phyloP scores from a whole-genome alignment of 176 grass and related monocot genomes.

The Raddia guianensis region DNA sequence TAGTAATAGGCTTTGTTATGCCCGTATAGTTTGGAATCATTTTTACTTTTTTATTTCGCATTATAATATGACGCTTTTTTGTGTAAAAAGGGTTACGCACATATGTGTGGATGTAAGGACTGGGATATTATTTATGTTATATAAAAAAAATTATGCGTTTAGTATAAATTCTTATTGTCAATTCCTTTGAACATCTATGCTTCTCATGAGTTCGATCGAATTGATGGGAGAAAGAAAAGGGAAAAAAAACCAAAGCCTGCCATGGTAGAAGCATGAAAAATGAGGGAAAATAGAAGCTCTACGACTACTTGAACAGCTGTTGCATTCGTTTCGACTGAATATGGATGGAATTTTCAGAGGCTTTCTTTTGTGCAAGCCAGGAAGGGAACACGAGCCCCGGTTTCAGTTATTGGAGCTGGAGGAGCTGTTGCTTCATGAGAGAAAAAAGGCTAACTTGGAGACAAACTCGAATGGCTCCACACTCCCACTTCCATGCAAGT shows the following conservation, averaged over 20 bases:
- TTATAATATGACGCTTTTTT: too few species aligned
- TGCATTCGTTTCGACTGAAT: not conserved
- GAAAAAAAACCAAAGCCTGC: not conserved
- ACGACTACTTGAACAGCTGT: not conserved
- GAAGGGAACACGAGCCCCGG: not conserved
- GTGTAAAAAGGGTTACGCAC: too few species aligned
- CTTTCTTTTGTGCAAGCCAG: not conserved
- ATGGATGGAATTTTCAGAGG: not conserved
- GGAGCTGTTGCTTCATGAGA: conserved; percentile 21
- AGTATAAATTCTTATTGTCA: not conserved
- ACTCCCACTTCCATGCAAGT: not conserved
- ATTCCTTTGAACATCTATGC: not conserved
- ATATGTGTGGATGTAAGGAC: too few species aligned
- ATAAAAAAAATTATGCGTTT: too few species aligned
- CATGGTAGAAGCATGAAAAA: not conserved
- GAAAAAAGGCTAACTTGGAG: conserved; percentile 11
- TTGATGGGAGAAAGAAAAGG: not conserved
- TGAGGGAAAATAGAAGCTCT: not conserved
- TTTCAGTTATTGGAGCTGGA: not conserved
- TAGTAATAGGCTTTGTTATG: too few species aligned
- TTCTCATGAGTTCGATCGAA: not conserved
- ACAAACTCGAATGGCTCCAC: conserved; percentile 25
- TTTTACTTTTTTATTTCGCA: too few species aligned
- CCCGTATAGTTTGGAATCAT: too few species aligned
- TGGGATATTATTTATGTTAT: too few species aligned